A percentile compares a stretch with the other conserved stretches of the same genome.
Evolutionary conservation across 352 stramenopile species (phyloP).

Genomic region (Phytophthora citrophthora): DNA sequence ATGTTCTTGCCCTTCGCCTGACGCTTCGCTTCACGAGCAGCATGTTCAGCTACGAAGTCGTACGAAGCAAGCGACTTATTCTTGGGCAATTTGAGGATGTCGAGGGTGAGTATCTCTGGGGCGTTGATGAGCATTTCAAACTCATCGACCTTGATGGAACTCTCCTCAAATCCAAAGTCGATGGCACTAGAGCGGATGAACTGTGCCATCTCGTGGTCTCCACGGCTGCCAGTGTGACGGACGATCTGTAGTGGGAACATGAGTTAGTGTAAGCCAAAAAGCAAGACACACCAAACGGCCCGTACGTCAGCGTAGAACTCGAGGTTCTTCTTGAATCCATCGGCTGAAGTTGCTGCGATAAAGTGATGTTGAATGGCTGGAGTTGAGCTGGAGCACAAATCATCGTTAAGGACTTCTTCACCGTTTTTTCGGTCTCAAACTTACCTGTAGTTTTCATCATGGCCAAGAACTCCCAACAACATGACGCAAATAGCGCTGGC

Average conservation of each 20-base stretch:
- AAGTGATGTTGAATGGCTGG: constrained; percentile 81
- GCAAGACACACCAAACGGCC: background rate
- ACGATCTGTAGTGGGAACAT: constrained; percentile 36
- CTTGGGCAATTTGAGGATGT: constrained; percentile 35
- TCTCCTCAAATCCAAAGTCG: constrained; percentile 78
- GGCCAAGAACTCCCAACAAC: constrained; percentile 64
- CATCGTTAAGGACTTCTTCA: background rate
- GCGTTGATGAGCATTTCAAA: constrained; percentile 85
- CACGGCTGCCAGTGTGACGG: constrained; percentile 65
- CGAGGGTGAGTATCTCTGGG: constrained; percentile 62
- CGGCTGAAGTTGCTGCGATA: constrained; percentile 71
- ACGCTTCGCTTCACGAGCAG: constrained; percentile 29
- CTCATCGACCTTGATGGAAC: constrained; percentile 81
- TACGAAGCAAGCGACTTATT: constrained; percentile 29
- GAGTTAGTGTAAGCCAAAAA: background rate
- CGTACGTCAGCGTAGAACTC: constrained; percentile 77
- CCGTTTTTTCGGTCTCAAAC: background rate
- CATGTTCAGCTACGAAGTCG: constrained; percentile 36
- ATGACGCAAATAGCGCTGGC: constrained; percentile 69
- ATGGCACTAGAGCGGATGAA: constrained; percentile 78
- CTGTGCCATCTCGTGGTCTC: constrained; percentile 77
- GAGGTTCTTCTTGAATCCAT: constrained; percentile 69
- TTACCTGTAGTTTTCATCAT: constrained; percentile 78
- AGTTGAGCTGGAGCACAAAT: constrained; percentile 44
- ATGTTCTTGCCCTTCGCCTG: constrained; percentile 36